phyloP scores from a whole-genome alignment of 2,329 filamentous ascomycete species.

The Beauveria varroae region DNA sequence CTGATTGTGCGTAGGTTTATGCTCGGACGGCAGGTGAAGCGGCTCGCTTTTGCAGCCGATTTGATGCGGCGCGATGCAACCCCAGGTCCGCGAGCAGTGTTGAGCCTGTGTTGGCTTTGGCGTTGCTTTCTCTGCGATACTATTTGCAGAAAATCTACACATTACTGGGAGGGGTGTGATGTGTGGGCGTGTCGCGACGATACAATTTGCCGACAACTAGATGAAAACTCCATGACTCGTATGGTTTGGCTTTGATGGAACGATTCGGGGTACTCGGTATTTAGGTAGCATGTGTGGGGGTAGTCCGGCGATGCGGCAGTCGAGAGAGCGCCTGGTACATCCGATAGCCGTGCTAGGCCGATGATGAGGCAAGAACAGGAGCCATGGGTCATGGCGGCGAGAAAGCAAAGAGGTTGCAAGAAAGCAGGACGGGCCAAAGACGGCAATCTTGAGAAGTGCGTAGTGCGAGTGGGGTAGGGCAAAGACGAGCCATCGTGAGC shows the following conservation, averaged over 20 bases:
- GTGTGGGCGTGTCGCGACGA: neutral
- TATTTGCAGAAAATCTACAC: neutral
- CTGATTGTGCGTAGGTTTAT: neutral
- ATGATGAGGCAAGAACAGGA: neutral
- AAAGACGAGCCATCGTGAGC: neutral
- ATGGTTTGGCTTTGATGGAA: neutral
- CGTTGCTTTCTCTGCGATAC: neutral
- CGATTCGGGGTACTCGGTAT: neutral
- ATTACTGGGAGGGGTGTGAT: neutral
- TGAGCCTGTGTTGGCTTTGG: neutral
- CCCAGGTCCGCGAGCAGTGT: neutral
- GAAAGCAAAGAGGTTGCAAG: neutral
- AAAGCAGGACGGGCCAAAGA: neutral
- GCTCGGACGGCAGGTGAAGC: neutral
- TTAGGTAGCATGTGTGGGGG: neutral
- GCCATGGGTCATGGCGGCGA: neutral
- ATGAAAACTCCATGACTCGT: neutral
- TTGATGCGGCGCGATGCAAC: neutral
- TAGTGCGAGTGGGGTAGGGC: neutral
- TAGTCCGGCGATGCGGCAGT: neutral
- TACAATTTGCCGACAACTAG: neutral
- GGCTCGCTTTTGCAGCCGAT: neutral
- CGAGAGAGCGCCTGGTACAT: neutral
- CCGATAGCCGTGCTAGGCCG: conserved; percentile 1
- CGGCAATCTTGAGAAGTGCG: neutral